Percentiles rank a stretch among this genome's conserved stretches.
phyloP scores from a whole-genome alignment of 1,284 basidiomycete species.

The Hemileccinum hortonii region DNA sequence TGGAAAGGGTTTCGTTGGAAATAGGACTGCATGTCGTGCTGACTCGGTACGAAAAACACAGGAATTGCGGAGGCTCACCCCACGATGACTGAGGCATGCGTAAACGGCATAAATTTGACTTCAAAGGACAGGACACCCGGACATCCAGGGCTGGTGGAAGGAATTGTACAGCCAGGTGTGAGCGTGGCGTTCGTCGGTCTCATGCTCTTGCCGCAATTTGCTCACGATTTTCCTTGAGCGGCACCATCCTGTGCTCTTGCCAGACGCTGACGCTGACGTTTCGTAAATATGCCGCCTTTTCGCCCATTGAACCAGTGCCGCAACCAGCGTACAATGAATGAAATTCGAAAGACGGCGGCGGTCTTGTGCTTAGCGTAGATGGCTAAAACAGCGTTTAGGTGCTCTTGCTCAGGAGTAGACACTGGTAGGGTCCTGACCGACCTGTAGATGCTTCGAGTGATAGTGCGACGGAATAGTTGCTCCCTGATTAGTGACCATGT shows the following conservation, averaged over 20 bases:
- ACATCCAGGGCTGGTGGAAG: constrained; percentile 49
- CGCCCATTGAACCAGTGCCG: constrained; percentile 34
- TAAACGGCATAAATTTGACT: too few species aligned
- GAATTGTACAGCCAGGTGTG: constrained; percentile 35
- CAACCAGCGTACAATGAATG: constrained; percentile 51
- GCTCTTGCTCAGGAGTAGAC: constrained; percentile 48
- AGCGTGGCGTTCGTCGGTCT: neutral
- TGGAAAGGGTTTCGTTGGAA: constrained; percentile 53
- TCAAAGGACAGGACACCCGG: constrained; percentile 47
- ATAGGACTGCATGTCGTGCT: constrained; percentile 41
- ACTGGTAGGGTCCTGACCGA: constrained; percentile 49
- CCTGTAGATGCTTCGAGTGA: constrained; percentile 61
- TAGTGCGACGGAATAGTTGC: constrained; percentile 49
- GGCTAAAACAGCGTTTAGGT: constrained; percentile 2
- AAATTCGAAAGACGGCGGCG: constrained; percentile 52
- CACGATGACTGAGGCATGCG: constrained; percentile 53
- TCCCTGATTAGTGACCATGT: constrained; percentile 47
- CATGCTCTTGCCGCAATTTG: neutral
- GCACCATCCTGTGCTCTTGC: constrained; percentile 56
- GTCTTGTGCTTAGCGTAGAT: too few species aligned
- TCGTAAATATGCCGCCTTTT: constrained; percentile 48
- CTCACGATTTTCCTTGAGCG: constrained; percentile 13
- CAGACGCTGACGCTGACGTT: constrained; percentile 49
- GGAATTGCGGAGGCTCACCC: constrained; percentile 42
- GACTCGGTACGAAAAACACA: constrained; percentile 3